Percentiles rank a stretch among this genome's conserved stretches.
phyloP scores from a whole-genome alignment of 495 filamentous ascomycete genomes.

The Entonaema liquescens region DNA sequence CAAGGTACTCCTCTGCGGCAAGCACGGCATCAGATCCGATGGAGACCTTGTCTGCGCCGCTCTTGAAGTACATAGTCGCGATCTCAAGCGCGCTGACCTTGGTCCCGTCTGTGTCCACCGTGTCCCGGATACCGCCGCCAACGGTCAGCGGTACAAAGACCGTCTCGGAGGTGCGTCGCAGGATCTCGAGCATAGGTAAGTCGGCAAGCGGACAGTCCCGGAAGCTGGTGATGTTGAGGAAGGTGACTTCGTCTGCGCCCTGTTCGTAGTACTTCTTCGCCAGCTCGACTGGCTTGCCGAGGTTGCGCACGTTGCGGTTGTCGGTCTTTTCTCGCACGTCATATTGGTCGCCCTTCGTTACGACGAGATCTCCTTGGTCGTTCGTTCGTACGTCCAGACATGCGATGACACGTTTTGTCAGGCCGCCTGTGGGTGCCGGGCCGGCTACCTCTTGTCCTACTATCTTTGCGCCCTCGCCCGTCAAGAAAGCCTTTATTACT shows the following conservation, averaged over 20 bases:
- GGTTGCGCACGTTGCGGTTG: constrained; percentile 83
- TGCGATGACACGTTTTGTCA: constrained; percentile 91
- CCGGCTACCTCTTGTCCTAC: constrained; percentile 40
- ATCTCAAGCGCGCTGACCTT: constrained; percentile 87
- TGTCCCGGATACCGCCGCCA: constrained; percentile 93
- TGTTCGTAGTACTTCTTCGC: constrained; percentile 94
- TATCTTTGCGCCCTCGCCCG: constrained; percentile 64
- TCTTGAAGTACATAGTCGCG: constrained; percentile 96
- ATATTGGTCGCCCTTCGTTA: constrained; percentile 98
- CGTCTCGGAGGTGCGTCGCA: constrained; percentile 84
- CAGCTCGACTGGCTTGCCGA: constrained; percentile 96
- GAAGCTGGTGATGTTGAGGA: constrained; percentile 98
- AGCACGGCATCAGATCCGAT: constrained; percentile 95
- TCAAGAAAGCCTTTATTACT: constrained; percentile 84
- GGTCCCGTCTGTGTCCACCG: constrained; percentile 88
- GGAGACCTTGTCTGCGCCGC: constrained; percentile 97
- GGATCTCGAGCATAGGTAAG: constrained; percentile 93
- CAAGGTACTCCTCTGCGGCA: constrained; percentile 89
- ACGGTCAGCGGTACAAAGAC: constrained; percentile 98
- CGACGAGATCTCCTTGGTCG: constrained; percentile 92
- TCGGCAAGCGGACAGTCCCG: constrained; percentile 91
- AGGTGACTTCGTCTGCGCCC: constrained; percentile 95
- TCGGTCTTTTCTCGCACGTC: constrained; percentile 93
- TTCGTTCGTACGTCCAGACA: constrained; percentile 98
- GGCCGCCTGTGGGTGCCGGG: constrained; percentile 59